Conservation (phyloP, 192 early-diverging fungal genomes). For the Ambispora gerdemannii region DNA sequence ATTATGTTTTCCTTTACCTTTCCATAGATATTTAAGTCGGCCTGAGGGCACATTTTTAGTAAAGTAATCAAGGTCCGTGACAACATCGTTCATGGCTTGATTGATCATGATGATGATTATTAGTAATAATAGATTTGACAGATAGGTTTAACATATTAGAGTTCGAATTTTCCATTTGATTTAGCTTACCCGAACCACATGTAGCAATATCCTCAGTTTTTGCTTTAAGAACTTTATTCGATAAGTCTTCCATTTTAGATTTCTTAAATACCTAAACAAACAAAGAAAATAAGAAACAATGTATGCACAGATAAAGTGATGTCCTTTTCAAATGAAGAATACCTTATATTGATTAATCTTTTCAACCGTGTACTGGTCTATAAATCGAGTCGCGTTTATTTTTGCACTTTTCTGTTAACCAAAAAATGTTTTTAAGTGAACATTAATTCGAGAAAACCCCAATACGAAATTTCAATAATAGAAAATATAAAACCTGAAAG, state of each 20-base stretch:
- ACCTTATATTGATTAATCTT: conserved; percentile 35
- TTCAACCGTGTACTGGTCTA: not conserved
- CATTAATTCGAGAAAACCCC: not conserved
- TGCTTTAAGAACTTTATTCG: too few species aligned
- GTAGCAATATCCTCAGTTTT: too few species aligned
- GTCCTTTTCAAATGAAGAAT: too few species aligned
- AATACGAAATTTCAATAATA: not conserved
- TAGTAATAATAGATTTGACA: too few species aligned
- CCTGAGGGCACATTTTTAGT: conserved; percentile 36
- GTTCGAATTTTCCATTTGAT: too few species aligned
- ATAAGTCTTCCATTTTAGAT: too few species aligned
- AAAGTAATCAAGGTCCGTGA: conserved; percentile 39
- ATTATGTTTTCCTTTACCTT: conserved; percentile 8
- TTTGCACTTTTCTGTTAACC: conserved; percentile 24
- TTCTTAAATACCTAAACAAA: too few species aligned
- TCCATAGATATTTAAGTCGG: conserved; percentile 37
- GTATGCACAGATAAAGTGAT: too few species aligned
- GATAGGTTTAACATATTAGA: too few species aligned
- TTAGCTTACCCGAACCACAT: too few species aligned
- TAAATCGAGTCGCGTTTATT: not conserved
- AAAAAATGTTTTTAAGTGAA: not conserved
- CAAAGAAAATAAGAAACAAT: too few species aligned
- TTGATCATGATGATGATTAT: conserved; percentile 36
- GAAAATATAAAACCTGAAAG: conserved; percentile 35
- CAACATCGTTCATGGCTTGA: conserved; percentile 8